Evolutionary conservation across 148 eudicot genomes (phyloP), one percentile per base, ranked within the genome.

Genomic region (Chenopodium berlandieri): DNA sequence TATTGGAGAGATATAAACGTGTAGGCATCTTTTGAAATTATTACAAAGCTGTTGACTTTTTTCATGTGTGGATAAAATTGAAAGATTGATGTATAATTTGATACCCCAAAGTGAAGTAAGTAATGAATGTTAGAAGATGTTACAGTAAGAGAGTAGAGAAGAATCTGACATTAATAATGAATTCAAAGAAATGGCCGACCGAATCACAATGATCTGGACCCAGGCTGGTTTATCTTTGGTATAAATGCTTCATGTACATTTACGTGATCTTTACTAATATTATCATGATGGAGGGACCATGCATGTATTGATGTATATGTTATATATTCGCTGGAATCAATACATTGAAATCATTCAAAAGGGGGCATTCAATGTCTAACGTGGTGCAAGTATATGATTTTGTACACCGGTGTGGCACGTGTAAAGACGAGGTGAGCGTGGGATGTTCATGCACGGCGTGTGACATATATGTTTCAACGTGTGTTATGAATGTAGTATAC

Each of bases 161-260:
- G 84, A 82, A 70, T 56, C 46, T 48, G 62, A 25, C 60, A 23
- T 25, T 47, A 0, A 54, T 71, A 56, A 8, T 4, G 22, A 58
- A 58, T 17, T 20, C 20, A 2, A 6, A 40, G 44, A 16, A 44
- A 44, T 62, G 71, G 77, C 83, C 71, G 83, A 80, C 79, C 73
- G 32, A 69, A 79, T 20, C 31, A 79, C 30, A 71, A 32, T 54
- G 67, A 19, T 70, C 37, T 75, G 79, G 79, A 32, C 78, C 83
- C 79, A 65, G 75, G 19, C 75, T 76, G 50, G 63, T n/a, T 40
- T 19, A 50, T 30, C 9, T 71, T 58, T n/a, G 78, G 77, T 80
- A 47, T 80, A 80, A 80, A 80, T 80, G 40, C 71, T 7, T 9
- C 34, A 11, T 20, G 19, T 46, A 62, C 22, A 60, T 73, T 17